Base-by-base conservation (phyloP, 345 rosid species). In the Balakata baccata region DNA sequence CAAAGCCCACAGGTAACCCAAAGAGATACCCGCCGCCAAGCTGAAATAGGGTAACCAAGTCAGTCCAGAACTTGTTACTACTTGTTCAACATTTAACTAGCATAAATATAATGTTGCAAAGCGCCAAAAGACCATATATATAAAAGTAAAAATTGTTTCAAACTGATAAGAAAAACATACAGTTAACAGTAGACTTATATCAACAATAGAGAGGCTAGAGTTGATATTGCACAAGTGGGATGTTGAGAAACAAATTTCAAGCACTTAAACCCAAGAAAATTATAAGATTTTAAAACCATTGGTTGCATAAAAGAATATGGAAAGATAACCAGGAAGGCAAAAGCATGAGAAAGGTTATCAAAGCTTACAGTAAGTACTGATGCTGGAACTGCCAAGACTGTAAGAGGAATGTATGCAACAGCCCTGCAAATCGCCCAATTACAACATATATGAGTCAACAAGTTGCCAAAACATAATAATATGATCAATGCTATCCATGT, bases 1-100 rank as follows among this genome's bases (percentile, higher is more conserved):
- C 78, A 77, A 95, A 92, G 50, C 99, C 99, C 81, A 92, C 82
- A 17, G 94, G 96, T 67, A 92, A 84, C 53, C 99, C 99, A 77
- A 91, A 95, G 79, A 95, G 96, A 84, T 95, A 95, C 64, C 99
- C 99, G 65, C 99, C 99, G 73, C 99, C 99, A 74, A 95, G 88
- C 99, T 95, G 88, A 64, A 86, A 77, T 66, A 83, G 54, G 77
- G 39, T 77, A 20, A 74, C 58, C 78, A 69, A 70, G 37, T 75
- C 46, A 75, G 45, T 43, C 7, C 47, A 70, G 22, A 29, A 49
- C 54, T 67, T 34, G 6, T 22, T 34, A 25, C 18, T 49, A 14
- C 17, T 67, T 9, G 17, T 37, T 37, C 18, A 11, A 25, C 39
- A 0, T 14, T 25, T 13, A 46, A 5, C 5, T 46, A 67, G 43